A percentile compares a stretch with the other conserved stretches of the same genome.
These are phyloP conservation scores for Spongispora temasekensis DNA, from an alignment of 1,284 basidiomycete genomes.

Conservation along the genomic window DNA sequence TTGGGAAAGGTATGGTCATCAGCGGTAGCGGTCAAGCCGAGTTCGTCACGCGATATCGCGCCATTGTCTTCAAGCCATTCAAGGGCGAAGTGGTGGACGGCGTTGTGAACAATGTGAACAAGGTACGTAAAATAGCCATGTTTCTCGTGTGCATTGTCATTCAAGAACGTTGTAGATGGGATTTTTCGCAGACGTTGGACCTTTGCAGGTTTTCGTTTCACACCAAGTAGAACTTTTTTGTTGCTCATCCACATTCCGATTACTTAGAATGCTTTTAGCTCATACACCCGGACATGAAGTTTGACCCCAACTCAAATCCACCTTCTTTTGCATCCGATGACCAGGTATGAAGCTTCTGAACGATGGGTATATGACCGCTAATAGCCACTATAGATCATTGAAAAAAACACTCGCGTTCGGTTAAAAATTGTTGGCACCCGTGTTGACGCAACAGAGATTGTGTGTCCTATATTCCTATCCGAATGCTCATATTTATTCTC, in stretches of 20 bases:
- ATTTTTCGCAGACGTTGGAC: constrained; percentile 96
- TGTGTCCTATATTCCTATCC: constrained; percentile 42
- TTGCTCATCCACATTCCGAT: constrained; percentile 14
- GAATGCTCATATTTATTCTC: background rate
- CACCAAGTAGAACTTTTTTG: constrained; percentile 76
- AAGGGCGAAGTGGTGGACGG: constrained; percentile 99
- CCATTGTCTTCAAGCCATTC: constrained; percentile 97
- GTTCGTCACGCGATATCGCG: constrained; percentile 88
- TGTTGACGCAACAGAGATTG: constrained; percentile 97
- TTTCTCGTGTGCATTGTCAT: background rate
- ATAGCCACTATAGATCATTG: constrained; percentile 73
- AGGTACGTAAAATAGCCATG: constrained; percentile 53
- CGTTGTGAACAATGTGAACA: constrained; percentile 94
- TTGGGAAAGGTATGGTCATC: constrained; percentile 89
- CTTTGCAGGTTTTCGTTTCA: constrained; percentile 89
- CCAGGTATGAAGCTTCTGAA: constrained; percentile 66
- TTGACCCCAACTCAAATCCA: constrained; percentile 91
- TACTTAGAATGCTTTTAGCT: constrained; percentile 53
- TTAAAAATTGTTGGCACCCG: constrained; percentile 97
- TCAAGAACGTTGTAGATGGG: constrained; percentile 73
- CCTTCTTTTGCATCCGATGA: constrained; percentile 90
- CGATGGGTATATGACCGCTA: no score
- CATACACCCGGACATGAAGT: constrained; percentile 90
- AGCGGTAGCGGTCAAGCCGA: constrained; percentile 93
- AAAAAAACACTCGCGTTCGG: constrained; percentile 90